Conservation (phyloP, 1,284 basidiomycete genomes). For the Somion occarium region DNA sequence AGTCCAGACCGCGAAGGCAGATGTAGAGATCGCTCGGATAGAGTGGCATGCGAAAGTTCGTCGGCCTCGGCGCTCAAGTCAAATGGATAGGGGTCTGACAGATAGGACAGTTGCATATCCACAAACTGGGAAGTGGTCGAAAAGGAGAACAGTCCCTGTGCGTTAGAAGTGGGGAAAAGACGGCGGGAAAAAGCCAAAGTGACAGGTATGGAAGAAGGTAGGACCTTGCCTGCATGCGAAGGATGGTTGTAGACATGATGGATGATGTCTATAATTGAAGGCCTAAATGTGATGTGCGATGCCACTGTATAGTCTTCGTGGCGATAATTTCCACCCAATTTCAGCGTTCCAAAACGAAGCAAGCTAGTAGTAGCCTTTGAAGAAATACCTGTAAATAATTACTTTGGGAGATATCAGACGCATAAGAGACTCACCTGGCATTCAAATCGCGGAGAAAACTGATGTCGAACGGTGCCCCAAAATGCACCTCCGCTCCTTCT, state of each 20-base stretch:
- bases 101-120: conserved; percentile 17
- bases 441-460: conserved; percentile 40
- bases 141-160: conserved; percentile 23
- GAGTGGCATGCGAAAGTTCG: conserved; percentile 9
- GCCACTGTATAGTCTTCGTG: conserved; percentile 24
- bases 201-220: conserved; percentile 20
- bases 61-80: conserved; percentile 18
- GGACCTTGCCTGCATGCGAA: background rate
- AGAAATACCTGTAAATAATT: no score
- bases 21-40: conserved; percentile 10
- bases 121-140: conserved; percentile 17
- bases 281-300: conserved; percentile 17
- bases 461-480: conserved; percentile 45
- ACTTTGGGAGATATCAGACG: no score
- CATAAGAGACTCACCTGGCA: conserved; percentile 36
- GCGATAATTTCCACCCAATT: conserved; percentile 21
- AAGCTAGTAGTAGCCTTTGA: conserved; percentile 25
- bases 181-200: conserved; percentile 28
- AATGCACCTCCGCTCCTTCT: conserved; percentile 21
- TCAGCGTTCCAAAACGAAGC: conserved; percentile 21
- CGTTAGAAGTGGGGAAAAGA: conserved; percentile 26
- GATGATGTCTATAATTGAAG: conserved; percentile 7
- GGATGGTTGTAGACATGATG: background rate
- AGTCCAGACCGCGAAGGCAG: conserved; percentile 28
- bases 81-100: conserved; percentile 15